Evolutionary conservation across 2,329 filamentous ascomycete genomes (phyloP), one percentile per base, ranked within the genome.

Genomic region (Hirsutella thompsonii): DNA sequence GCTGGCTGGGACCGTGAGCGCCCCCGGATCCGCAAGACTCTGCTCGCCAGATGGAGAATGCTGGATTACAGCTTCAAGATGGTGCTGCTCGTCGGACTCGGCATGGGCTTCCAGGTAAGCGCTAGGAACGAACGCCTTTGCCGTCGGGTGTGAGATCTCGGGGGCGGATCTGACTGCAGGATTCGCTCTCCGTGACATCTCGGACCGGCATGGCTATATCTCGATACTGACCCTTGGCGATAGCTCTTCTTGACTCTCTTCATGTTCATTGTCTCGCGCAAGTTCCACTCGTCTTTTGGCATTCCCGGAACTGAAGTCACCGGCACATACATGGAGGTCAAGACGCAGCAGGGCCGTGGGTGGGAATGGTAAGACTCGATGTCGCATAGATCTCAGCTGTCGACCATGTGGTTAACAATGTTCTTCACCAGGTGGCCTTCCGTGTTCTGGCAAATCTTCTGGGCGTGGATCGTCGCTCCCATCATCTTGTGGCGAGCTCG

Each of bases 401-500:
- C 4, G 32, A 34, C 29, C 26, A 5, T 9, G 30, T 32, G 8
- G 30, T 14, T 32, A 13, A 16, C n/a, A 5, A 8, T 6, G 13
- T 6, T 14, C 8, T 14, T 14, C 6, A 9, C 13, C 11, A 38
- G 21, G 36, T 72, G 76, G 62, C 75, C 76, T 0, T 78, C 74
- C 0, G 69, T 78, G 36, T 63, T 78, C 40, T 81, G 76, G 76
- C 77, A 81, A 48, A 65, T 79, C 39, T 59, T 76, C 42, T 81
- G 76, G 76, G 68, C 74, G 13, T 80, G 73, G 69, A 54, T 77
- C 36, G 68, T 76, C 44, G 76, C 77, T 3, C 76, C 78, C 18
- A 64, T 71, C 49, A 65, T 81, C 46, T 67, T 83, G 4, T 81
- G 72, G 68, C 68, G 72, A 48, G 70, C 78, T 30, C 68, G 77